Conservation (phyloP, 1,139 yeast species). For the Groenewaldozyma sp. region DNA sequence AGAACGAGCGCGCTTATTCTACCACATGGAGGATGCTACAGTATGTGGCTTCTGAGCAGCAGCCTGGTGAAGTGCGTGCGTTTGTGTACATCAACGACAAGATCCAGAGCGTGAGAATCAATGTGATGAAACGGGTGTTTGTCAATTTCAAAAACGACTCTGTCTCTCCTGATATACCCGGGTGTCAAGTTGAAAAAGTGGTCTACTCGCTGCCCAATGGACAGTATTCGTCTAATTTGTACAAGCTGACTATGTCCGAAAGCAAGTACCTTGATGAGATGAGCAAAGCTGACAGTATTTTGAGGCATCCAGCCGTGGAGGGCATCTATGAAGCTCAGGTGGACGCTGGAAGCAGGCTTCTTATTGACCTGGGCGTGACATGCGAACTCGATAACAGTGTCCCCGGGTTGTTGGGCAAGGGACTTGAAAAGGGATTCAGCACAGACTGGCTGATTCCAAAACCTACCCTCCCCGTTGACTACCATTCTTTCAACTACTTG, state of each 20-base stretch:
- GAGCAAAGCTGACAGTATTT: constrained; percentile 49
- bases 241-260: constrained; percentile 63
- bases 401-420: constrained; percentile 80
- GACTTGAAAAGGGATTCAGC: constrained; percentile 78
- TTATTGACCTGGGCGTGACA: constrained; percentile 67
- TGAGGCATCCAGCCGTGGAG: constrained; percentile 53
- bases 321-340: constrained; percentile 77
- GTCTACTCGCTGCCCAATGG: constrained; percentile 64
- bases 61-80: constrained; percentile 70
- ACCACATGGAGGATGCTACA: constrained; percentile 82
- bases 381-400: constrained; percentile 60
- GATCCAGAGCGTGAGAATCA: constrained; percentile 64
- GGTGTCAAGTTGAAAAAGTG: constrained; percentile 52
- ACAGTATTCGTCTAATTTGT: constrained; percentile 46
- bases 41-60: constrained; percentile 39
- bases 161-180: constrained; percentile 32
- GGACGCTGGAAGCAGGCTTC: constrained; percentile 58
- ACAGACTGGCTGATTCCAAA: constrained; percentile 38
- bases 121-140: constrained; percentile 64
- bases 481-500: constrained; percentile 50
- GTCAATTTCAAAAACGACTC: constrained; percentile 49
- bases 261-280: constrained; percentile 46
- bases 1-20: constrained; percentile 63
- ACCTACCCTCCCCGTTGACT: constrained; percentile 20
- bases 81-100: constrained; percentile 60